A percentile compares a stretch with the other conserved stretches of the same genome.
These are phyloP conservation scores for Pleurotus giganteus DNA, from an alignment of 768 basidiomycete species.

Conservation along the genomic window DNA sequence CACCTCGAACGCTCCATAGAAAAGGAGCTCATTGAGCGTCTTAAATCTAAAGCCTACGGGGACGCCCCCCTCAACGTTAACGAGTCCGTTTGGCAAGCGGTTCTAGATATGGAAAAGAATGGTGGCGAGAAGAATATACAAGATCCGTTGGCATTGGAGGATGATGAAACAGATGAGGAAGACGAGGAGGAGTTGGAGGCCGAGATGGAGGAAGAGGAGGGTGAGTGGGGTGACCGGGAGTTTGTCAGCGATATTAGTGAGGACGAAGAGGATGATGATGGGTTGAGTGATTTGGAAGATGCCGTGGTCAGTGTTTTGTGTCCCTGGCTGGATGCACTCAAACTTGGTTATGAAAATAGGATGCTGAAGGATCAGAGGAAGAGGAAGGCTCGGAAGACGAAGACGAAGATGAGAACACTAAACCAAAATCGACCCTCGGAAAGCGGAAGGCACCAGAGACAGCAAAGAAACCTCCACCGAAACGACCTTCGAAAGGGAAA, in stretches of 20 bases:
- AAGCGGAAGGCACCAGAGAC: slow-evolving; percentile 63
- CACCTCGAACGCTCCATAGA: slow-evolving; percentile 94
- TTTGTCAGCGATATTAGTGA: slow-evolving; percentile 76
- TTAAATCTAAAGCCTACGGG: slow-evolving; percentile 96
- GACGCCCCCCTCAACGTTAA: slow-evolving; percentile 98
- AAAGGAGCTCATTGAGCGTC: slow-evolving; percentile 91
- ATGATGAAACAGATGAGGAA: slow-evolving; percentile 39
- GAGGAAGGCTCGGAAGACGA: slow-evolving; percentile 43
- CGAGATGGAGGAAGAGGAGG: slow-evolving; percentile 42
- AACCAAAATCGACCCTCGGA: slow-evolving; percentile 47
- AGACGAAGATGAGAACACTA: slow-evolving; percentile 32
- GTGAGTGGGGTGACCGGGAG: slow-evolving; percentile 60
- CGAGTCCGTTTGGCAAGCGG: slow-evolving; percentile 92
- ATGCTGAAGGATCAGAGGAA: slow-evolving; percentile 30
- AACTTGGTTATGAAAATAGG: slow-evolving; percentile 34
- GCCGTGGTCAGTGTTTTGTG: slow-evolving; percentile 56
- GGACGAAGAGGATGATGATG: slow-evolving; percentile 63
- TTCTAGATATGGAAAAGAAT: slow-evolving; percentile 78
- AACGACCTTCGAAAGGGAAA: slow-evolving; percentile 56
- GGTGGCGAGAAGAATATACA: slow-evolving; percentile 35
- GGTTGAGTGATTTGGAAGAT: slow-evolving; percentile 68
- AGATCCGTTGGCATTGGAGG: slow-evolving; percentile 24
- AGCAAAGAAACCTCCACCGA: slow-evolving; percentile 42
- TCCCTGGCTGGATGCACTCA: slow-evolving; percentile 2
- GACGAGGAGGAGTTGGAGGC: slow-evolving; percentile 44